Evolutionary conservation across 345 rosid genomes (phyloP).

Genomic region (Zanthoxylum bungeanum): DNA sequence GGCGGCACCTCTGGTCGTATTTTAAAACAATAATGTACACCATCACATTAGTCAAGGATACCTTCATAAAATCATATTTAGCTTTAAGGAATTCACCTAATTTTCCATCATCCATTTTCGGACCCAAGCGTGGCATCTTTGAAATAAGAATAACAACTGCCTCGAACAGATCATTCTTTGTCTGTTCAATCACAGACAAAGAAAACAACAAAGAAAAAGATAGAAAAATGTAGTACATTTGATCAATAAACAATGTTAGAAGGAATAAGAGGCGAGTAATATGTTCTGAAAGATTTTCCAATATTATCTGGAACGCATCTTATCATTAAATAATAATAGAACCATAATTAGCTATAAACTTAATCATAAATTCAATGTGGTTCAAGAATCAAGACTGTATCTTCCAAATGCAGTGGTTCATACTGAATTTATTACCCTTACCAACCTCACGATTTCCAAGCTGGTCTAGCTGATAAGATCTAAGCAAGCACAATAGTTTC

Average conservation of each 20-base stretch:
- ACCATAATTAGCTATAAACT: not conserved
- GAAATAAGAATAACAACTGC: constrained; percentile 91
- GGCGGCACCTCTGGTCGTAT: no score
- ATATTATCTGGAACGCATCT: not conserved
- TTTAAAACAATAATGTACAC: no score
- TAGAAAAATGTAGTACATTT: not conserved
- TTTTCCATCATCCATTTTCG: constrained; percentile 56
- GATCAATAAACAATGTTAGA: not conserved
- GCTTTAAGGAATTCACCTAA: constrained; percentile 81
- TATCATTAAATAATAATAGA: not conserved
- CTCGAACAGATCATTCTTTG: constrained; percentile 92
- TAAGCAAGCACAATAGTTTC: constrained; percentile 79
- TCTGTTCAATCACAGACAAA: constrained; percentile 44
- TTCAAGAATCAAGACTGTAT: not conserved
- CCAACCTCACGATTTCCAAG: constrained; percentile 83
- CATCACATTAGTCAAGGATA: constrained; percentile 26
- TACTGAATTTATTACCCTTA: constrained; percentile 28
- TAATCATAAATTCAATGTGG: not conserved
- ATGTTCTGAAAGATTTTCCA: not conserved
- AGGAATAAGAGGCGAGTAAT: not conserved
- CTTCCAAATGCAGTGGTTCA: not conserved
- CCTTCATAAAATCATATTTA: constrained; percentile 95
- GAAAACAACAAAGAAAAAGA: constrained; percentile 8
- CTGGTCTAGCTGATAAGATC: constrained; percentile 92
- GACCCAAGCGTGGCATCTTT: constrained; percentile 91